Base-by-base conservation (phyloP, 2,329 filamentous ascomycete genomes). In the Aureobasidium sp. region DNA sequence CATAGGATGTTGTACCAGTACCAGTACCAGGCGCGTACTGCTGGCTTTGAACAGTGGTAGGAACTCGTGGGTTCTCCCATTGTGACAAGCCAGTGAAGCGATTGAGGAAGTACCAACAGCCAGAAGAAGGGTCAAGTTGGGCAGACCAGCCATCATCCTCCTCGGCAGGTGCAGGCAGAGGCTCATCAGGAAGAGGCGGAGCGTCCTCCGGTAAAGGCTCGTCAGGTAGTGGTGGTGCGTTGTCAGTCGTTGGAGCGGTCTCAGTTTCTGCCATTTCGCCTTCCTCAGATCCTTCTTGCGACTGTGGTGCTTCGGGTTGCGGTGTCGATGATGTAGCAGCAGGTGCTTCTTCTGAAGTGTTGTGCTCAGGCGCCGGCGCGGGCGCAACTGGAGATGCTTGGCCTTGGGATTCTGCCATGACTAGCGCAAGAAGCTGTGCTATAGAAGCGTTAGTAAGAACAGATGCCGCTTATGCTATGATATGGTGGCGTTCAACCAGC, bases 41-140 rank as follows among this genome's bases (percentile, higher is more conserved):
- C 37, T 63, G 37, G 7, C 34, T 53, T 26, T 41, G 47, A 36
- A 13, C 17, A 7, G 61, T 47, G 24, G 26, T 36, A 1, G 64
- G 59, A 5, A 93, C 78, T 55, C 92, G 87, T 6, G 92, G 92
- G 70, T 96, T 96, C 39, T 93, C 88, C 88, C 91, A 94, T 71
- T 94, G 91, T 60, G 85, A 85, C 63, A 83, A 78, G 39, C 84
- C 82, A 4, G 89, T 94, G 73, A 89, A 87, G 67, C 87, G 85
- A 73, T 96, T 96, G 79, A 87, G 86, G 76, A 95, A 96, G 77
- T 91, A 95, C 77, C 86, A 96, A 5, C 85, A 82, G 66, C 87
- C 82, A 1, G 82, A 81, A 57, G 74, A 80, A 27, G 82, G 76
- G 69, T 95, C 90, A 89, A 89, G 95, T 63, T 89, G 80, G 39